A percentile compares a stretch with the other conserved stretches of the same genome.
phyloP scores from a whole-genome alignment of 805 yeast species.

The Pichia scutulata region DNA sequence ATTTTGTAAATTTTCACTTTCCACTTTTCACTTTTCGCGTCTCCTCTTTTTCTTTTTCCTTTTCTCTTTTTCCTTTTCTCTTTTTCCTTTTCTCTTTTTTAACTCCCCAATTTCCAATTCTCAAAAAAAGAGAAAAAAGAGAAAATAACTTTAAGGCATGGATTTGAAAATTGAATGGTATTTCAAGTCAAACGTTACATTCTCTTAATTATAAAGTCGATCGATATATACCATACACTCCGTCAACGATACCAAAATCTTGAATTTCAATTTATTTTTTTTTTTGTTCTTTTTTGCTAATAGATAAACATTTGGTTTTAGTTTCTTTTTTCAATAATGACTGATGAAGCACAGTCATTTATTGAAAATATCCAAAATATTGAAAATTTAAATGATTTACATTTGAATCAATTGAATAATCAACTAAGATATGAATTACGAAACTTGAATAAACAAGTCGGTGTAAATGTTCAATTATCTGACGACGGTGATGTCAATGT shows the following conservation, averaged over 20 bases:
- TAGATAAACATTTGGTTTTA: conserved; percentile 5
- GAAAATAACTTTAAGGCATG: neutral
- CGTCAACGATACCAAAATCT: neutral
- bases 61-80: too few relatives aligned
- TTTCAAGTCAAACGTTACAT: too few relatives aligned
- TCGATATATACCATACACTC: too few relatives aligned
- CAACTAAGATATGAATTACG: conserved; percentile 8
- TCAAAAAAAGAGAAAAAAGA: too few relatives aligned
- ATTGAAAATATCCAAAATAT: conserved; percentile 6
- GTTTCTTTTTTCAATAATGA: conserved; percentile 7
- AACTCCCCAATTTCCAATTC: too few relatives aligned
- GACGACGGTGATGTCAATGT: conserved; percentile 1
- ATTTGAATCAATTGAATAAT: conserved; percentile 7
- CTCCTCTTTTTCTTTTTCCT: too few relatives aligned
- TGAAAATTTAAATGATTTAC: conserved; percentile 8
- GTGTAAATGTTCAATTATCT: neutral
- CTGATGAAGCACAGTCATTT: conserved; percentile 6
- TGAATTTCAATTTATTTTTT: too few relatives aligned
- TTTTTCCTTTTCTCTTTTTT: too few relatives aligned
- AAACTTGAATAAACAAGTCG: conserved; percentile 6
- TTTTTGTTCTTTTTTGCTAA: neutral
- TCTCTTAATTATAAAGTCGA: too few relatives aligned
- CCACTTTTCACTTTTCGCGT: too few relatives aligned
- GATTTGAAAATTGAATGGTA: too few relatives aligned
- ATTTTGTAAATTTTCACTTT: too few relatives aligned